Percentiles rank a stretch among this genome's conserved stretches.
These are phyloP conservation scores for Penicillium antarcticum DNA, from an alignment of 495 filamentous ascomycete genomes.

Conservation along the genomic window DNA sequence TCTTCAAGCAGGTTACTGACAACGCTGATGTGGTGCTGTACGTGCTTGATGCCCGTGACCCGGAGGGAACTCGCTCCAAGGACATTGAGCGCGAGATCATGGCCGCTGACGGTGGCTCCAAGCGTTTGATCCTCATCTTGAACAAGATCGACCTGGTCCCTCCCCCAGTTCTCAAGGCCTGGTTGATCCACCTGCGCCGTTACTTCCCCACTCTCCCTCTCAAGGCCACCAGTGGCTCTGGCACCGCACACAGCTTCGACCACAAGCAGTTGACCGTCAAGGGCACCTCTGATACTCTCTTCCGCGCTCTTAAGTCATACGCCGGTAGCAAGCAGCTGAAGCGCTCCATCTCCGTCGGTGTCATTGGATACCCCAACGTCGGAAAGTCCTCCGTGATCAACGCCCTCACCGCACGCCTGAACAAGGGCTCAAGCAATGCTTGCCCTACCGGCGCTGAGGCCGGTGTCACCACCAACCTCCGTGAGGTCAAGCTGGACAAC, in stretches of 20 bases:
- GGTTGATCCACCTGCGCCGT: conserved; percentile 80
- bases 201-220: conserved; percentile 93
- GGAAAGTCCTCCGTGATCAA: conserved; percentile 98
- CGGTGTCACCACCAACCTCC: conserved; percentile 84
- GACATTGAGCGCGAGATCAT: conserved; percentile 88
- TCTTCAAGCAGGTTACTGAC: conserved; percentile 92
- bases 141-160: conserved; percentile 98
- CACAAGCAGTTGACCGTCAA: conserved; percentile 86
- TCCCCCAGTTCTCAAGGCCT: conserved; percentile 71
- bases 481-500: conserved; percentile 90
- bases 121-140: conserved; percentile 86
- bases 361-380: conserved; percentile 96
- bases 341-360: conserved; percentile 84
- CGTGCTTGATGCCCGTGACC: conserved; percentile 90
- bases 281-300: conserved; percentile 80
- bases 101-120: conserved; percentile 76
- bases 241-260: conserved; percentile 88
- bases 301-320: conserved; percentile 87
- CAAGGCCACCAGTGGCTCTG: conserved; percentile 76
- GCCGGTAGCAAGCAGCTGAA: conserved; percentile 81
- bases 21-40: conserved; percentile 90
- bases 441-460: conserved; percentile 92
- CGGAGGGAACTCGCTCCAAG: conserved; percentile 84
- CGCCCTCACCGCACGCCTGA: conserved; percentile 77
- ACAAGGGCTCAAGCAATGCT: conserved; percentile 60